These are phyloP conservation scores for Colletotrichum graminicola DNA, from an alignment of 2,329 filamentous ascomycete species.

Conservation along the genomic window DNA sequence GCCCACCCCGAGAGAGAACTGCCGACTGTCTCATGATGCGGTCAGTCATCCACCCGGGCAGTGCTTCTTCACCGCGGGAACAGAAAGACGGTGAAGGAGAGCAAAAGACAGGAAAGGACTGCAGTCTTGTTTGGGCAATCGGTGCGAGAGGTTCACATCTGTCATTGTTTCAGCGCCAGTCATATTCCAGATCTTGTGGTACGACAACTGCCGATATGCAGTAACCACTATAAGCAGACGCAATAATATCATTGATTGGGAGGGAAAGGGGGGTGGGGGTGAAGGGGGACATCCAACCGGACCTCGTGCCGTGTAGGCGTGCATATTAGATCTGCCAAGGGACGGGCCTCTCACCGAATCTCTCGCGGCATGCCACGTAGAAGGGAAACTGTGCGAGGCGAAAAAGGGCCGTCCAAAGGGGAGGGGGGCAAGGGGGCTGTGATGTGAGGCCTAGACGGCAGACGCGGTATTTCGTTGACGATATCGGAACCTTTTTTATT, in stretches of 20 bases:
- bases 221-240: neutral
- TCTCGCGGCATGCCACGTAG: constrained; percentile 1
- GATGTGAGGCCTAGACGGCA: neutral
- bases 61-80: no score
- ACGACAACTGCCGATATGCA: constrained; percentile 15
- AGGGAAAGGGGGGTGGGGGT: neutral
- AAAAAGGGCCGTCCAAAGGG: neutral
- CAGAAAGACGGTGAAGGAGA: neutral
- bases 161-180: constrained; percentile 24
- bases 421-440: no score
- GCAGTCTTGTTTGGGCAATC: neutral
- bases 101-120: neutral
- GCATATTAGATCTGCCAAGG: constrained; percentile 5
- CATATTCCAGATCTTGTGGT: neutral
- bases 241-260: neutral
- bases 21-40: constrained; percentile 5
- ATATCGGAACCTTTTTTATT: neutral
- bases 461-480: neutral
- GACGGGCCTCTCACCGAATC: constrained; percentile 17
- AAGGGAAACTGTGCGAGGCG: neutral
- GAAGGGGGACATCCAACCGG: constrained; percentile 1
- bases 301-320: constrained; percentile 20
- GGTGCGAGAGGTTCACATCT: neutral
- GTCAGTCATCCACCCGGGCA: constrained; percentile 6
- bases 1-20: neutral